A percentile compares a stretch with the other conserved stretches of the same genome.
Conservation (phyloP, 1,139 yeast species). For the Suhomyces bokatorum region DNA sequence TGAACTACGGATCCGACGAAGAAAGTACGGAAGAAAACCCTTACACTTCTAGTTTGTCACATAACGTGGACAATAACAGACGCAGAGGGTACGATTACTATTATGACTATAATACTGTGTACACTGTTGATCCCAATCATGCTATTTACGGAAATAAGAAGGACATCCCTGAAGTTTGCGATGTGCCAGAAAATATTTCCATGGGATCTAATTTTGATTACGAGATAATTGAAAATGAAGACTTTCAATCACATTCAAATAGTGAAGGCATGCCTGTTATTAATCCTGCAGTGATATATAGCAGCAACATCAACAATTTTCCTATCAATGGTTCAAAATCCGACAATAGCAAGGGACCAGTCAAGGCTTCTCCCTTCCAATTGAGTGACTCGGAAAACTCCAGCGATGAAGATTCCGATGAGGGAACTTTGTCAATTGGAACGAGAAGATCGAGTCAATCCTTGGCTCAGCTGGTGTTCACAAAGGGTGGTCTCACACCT, state of each 20-base stretch:
- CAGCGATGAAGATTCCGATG: constrained; percentile 26
- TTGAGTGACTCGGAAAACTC: constrained; percentile 20
- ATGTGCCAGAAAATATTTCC: constrained; percentile 46
- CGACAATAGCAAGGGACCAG: background rate
- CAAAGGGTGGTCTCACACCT: constrained; percentile 26
- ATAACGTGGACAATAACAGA: constrained; percentile 65
- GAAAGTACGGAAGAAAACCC: constrained; percentile 58
- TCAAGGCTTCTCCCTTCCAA: constrained; percentile 12
- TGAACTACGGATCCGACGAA: constrained; percentile 76
- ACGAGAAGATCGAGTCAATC: constrained; percentile 46
- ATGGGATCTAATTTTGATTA: constrained; percentile 45
- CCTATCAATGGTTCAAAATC: background rate
- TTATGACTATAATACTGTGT: constrained; percentile 86
- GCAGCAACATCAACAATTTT: constrained; percentile 14
- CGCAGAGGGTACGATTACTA: constrained; percentile 78
- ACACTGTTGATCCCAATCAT: constrained; percentile 57
- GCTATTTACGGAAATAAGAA: constrained; percentile 35
- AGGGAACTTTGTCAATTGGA: constrained; percentile 39
- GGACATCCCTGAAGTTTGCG: constrained; percentile 43
- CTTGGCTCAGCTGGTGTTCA: constrained; percentile 49
- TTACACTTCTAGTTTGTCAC: constrained; percentile 65
- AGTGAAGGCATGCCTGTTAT: constrained; percentile 23
- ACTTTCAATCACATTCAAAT: constrained; percentile 1
- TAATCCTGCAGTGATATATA: constrained; percentile 23
- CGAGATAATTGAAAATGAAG: constrained; percentile 33